Evolutionary conservation across 306 rosid genomes (phyloP).

Genomic region (Dalbergia oliveri): DNA sequence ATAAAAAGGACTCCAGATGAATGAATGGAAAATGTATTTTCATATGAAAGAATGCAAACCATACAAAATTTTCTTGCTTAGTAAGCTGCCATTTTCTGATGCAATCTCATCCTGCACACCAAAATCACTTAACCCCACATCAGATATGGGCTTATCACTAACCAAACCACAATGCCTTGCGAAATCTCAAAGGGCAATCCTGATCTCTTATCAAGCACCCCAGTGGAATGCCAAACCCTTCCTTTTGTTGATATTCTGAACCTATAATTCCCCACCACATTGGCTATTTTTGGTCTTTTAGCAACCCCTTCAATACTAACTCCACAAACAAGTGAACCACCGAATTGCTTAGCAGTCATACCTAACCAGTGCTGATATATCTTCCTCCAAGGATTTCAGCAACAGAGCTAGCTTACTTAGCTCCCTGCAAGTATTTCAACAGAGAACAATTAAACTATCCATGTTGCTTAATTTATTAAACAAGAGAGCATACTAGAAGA

Average conservation of each 20-base stretch:
- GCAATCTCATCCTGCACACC: conserved; percentile 14
- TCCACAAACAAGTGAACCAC: conserved; percentile 31
- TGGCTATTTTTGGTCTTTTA: neutral
- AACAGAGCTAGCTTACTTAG: neutral
- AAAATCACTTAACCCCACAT: conserved; percentile 1
- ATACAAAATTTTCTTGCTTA: neutral
- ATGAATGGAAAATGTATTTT: neutral
- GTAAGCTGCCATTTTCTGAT: conserved; percentile 12
- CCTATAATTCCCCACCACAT: conserved; percentile 5
- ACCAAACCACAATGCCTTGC: conserved; percentile 25
- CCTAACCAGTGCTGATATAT: neutral
- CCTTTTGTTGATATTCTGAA: conserved; percentile 29
- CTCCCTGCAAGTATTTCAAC: neutral
- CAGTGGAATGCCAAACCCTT: neutral
- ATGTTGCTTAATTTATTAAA: conserved; percentile 1
- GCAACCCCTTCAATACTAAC: conserved; percentile 16
- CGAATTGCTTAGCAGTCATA: neutral
- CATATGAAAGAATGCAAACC: neutral
- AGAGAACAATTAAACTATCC: neutral
- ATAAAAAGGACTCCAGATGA: neutral
- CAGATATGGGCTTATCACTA: neutral
- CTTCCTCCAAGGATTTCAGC: neutral
- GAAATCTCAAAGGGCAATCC: conserved; percentile 10
- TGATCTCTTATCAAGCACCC: neutral
- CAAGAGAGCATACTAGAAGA: conserved; percentile 1